phyloP scores from a whole-genome alignment of 169 alveolate genomes.

The Cryptosporidium bovis region DNA sequence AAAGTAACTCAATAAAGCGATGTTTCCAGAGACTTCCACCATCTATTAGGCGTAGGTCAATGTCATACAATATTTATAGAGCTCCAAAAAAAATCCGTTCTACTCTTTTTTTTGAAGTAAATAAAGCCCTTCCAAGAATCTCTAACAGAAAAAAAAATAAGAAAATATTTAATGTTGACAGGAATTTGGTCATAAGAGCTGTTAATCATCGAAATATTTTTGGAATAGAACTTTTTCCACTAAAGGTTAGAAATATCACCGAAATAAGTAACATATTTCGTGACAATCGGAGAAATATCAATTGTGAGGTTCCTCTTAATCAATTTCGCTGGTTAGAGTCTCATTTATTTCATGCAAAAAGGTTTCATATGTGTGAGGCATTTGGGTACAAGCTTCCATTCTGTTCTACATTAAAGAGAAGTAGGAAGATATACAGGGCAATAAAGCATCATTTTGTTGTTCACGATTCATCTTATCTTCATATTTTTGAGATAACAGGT shows the following conservation, averaged over 20 bases:
- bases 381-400: constrained; percentile 58
- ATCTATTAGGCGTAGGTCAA: constrained; percentile 48
- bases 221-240: constrained; percentile 11
- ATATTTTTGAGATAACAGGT: constrained; percentile 47
- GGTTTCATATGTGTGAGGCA: constrained; percentile 70
- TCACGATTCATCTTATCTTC: constrained; percentile 64
- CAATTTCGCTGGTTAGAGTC: constrained; percentile 63
- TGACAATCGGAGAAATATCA: background rate
- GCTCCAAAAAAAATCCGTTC: constrained; percentile 48
- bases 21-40: constrained; percentile 70
- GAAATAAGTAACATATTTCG: background rate
- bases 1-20: constrained; percentile 54
- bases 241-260: background rate
- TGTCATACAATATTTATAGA: constrained; percentile 64
- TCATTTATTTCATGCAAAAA: constrained; percentile 57
- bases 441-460: constrained; percentile 27
- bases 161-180: constrained; percentile 9
- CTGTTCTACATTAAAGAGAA: constrained; percentile 48
- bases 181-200: constrained; percentile 23
- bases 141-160: constrained; percentile 16
- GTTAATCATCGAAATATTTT: constrained; percentile 30
- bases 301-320: constrained; percentile 7
- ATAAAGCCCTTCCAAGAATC: constrained; percentile 54
- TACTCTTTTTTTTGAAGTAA: constrained; percentile 28
- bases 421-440: constrained; percentile 44